Evolutionary conservation across 2,329 filamentous ascomycete species (phyloP), one percentile per base, ranked within the genome.

Genomic region (Fusarium staphyleae): DNA sequence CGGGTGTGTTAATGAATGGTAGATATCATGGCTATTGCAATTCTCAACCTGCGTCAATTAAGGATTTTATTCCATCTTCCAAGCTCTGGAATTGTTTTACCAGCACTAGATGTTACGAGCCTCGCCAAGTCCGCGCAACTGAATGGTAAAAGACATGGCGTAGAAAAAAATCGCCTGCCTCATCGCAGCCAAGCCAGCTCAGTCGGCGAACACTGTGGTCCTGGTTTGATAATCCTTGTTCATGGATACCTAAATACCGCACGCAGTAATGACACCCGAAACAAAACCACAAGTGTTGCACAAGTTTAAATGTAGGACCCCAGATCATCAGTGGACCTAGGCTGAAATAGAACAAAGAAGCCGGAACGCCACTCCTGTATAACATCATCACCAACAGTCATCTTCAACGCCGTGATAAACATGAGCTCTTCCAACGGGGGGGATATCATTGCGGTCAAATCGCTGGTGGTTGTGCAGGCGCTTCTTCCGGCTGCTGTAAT

Each of bases 401-500:
- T 49, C 63, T 55, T 55, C 45, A 68, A 67, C 65, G 65, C 65
- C 65, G 44, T 55, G 47, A 44, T 51, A 43, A 51, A 62, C 43
- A 45, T 35, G 40, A 41, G 33, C 16, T 18, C 33, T 50, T 37
- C 30, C 39, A 43, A 30, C 53, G 39, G 42, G 47, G 14, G 44
- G 55, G 53, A 58, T 57, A 58, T 57, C 55, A 57, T 57, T 40
- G 42, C 42, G 53, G 34, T 47, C 60, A 66, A 39, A 65, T 60
- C 28, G 55, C 61, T 41, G 57, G 48, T 39, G 57, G 35, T 52
- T 60, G 59, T 41, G 48, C 36, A 36, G 60, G 35, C 7, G 52
- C 36, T 29, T 68, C 72, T 14, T 78, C 75, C 2, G 73, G 64
- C 59, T 80, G 78, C 48, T 80, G 78, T 51, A 85, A 67, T 62